Base-by-base conservation (phyloP, 495 filamentous ascomycete species). In the Darksidea phi region DNA sequence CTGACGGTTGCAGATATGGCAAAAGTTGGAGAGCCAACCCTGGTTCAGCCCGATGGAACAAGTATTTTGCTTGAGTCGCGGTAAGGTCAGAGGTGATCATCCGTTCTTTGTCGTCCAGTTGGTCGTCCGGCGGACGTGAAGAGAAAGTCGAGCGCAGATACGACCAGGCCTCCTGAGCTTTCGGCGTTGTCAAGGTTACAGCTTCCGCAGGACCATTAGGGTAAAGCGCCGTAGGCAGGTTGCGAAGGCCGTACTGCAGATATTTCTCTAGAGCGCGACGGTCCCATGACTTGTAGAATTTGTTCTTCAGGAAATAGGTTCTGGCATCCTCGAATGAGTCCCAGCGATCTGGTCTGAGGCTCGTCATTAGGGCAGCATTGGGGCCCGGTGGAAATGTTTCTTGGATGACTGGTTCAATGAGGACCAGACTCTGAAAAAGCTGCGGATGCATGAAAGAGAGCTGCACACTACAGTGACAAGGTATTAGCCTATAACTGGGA, bases 371-470 rank as follows among this genome's bases (percentile, higher is more conserved):
- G 2, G 72, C 71, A 57, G 24, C 26, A 17, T 54, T 61, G 48
- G 59, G 70, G 61, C 53, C 71, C 59, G 34, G 57, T 18, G 23
- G 45, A 12, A 20, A 42, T 61, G 5, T 38, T n/a, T 18, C 53
- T 63, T 88, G 83, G 48, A 92, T 80, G 32, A 89, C 83, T 1
- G 91, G 90, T 70, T 97, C 92, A 1, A 96, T 76, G 6, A 94
- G 80, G 48, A 95, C 77, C 6, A 96, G 67, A 1, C 83, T 82
- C 48, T 84, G 79, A 59, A 96, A 80, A 8, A 97, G 82, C 2
- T 90, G 84, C 12, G 92, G 91, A 75, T 95, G 89, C 61, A 91
- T 80, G 13, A 91, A 76, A 10, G 28, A 32, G 28, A 10, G 28
- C 28, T 32, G 4, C 3, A 10, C 28, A 32, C 3, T 32, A 32